A percentile compares a stretch with the other conserved stretches of the same genome.
Conservation (phyloP, 2,329 filamentous ascomycete genomes). For the Monosporascus sp. region DNA sequence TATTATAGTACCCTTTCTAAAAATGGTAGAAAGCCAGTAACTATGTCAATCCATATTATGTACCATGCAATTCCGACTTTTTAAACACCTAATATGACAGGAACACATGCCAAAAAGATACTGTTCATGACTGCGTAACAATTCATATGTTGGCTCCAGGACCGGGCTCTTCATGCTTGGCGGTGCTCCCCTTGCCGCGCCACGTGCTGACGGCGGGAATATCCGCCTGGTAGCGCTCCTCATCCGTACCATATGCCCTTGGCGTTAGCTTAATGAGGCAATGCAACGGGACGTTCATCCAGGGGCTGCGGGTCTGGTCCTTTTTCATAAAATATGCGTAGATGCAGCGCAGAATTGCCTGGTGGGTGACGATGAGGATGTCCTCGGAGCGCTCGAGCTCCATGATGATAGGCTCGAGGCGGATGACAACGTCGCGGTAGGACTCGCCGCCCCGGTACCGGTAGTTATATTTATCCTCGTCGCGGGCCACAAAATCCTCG, state of each 20-base stretch:
- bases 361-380: constrained; percentile 96
- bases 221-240: constrained; percentile 81
- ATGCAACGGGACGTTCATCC: constrained; percentile 98
- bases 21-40: too few relatives aligned
- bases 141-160: constrained; percentile 16
- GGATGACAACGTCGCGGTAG: constrained; percentile 93
- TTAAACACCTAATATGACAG: too few relatives aligned
- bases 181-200: constrained; percentile 84
- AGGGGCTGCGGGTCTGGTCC: constrained; percentile 85
- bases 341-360: constrained; percentile 93
- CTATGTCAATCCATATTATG: too few relatives aligned
- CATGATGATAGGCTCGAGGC: constrained; percentile 99
- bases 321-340: constrained; percentile 99
- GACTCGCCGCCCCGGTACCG: constrained; percentile 95
- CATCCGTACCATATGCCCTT: constrained; percentile 86
- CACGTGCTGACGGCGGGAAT: constrained; percentile 96
- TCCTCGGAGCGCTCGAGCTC: constrained; percentile 94
- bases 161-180: constrained; percentile 71
- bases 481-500: constrained; percentile 90
- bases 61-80: too few relatives aligned
- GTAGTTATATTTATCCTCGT: constrained; percentile 99
- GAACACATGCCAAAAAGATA: too few relatives aligned
- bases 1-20: too few relatives aligned
- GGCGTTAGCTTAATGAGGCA: constrained; percentile 96
- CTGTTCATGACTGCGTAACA: too few relatives aligned